Evolutionary conservation across 805 yeast species (phyloP).

Genomic region (Myxozyma melibiosi): DNA sequence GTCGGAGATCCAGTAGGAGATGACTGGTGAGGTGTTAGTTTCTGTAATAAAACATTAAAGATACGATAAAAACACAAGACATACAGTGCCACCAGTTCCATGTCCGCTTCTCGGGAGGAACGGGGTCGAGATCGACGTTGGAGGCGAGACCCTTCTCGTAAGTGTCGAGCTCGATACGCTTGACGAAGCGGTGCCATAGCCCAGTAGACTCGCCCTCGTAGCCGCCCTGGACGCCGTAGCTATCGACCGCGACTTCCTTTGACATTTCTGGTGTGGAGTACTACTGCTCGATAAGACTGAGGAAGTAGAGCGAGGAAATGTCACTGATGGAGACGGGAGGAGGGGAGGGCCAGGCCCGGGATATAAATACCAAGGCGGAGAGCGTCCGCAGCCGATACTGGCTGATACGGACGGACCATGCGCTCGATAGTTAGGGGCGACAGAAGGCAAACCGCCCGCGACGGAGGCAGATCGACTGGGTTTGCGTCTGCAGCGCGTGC

Average conservation of each 20-base stretch:
- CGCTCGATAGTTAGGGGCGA: too few species aligned
- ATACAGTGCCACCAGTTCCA: constrained; percentile 32
- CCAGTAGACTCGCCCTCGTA: background rate
- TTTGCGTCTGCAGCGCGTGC: too few species aligned
- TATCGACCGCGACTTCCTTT: background rate
- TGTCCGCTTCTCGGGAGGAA: constrained; percentile 30
- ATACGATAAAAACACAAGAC: background rate
- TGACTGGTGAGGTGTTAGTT: background rate
- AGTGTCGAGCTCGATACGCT: constrained; percentile 15
- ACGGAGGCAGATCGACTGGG: too few species aligned
- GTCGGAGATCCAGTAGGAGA: constrained; percentile 32
- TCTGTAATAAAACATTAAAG: background rate
- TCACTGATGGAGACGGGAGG: background rate
- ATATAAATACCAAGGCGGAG: too few species aligned
- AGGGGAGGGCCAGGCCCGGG: too few species aligned
- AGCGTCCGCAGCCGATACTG: too few species aligned
- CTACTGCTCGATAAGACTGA: background rate
- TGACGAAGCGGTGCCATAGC: constrained; percentile 11
- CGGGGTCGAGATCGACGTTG: constrained; percentile 32
- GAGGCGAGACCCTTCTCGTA: constrained; percentile 1
- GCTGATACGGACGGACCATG: too few species aligned
- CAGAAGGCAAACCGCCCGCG: too few species aligned
- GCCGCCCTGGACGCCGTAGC: background rate
- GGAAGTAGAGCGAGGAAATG: background rate
- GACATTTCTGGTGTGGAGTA: background rate